Conservation (phyloP, 345 rosid genomes). For the Corchorus olitorius region DNA sequence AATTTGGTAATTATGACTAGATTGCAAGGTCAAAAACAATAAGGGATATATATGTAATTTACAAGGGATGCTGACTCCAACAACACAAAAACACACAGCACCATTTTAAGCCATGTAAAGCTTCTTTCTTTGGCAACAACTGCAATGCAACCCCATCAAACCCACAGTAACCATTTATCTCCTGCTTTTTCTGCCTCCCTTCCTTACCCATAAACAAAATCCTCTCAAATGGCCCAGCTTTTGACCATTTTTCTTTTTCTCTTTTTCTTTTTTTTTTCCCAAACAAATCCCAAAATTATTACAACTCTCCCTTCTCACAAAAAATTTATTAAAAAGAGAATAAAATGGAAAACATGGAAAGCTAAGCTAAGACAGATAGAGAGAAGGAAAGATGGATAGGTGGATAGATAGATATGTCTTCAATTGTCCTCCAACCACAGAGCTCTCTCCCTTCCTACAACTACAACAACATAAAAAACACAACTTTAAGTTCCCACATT, state of each 20-base stretch:
- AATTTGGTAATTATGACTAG: not conserved
- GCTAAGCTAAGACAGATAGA: slow-evolving; percentile 12
- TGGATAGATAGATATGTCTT: slow-evolving; percentile 28
- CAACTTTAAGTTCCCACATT: slow-evolving; percentile 25
- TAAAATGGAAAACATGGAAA: not conserved
- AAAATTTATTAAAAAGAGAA: not conserved
- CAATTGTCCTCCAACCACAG: slow-evolving; percentile 37
- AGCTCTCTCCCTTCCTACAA: slow-evolving; percentile 20
- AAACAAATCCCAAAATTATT: not conserved
- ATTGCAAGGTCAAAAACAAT: not conserved
- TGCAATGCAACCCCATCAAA: slow-evolving; percentile 25
- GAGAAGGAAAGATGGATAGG: slow-evolving; percentile 13
- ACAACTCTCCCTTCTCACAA: too few species aligned
- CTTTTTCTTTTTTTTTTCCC: too few species aligned
- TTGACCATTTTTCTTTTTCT: too few species aligned
- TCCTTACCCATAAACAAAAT: not conserved
- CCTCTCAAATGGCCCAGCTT: slow-evolving; percentile 29
- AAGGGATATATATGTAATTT: not conserved
- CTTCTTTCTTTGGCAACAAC: slow-evolving; percentile 3
- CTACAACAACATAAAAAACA: not conserved
- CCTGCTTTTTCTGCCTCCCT: slow-evolving; percentile 24
- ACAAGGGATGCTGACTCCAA: not conserved
- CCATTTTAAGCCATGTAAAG: slow-evolving; percentile 17
- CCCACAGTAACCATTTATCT: slow-evolving; percentile 30
- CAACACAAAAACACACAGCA: not conserved